Percentiles rank a stretch among this genome's conserved stretches.
Evolutionary conservation across 257 asterid genomes (phyloP).

Genomic region (Solanum pinnatisectum): DNA sequence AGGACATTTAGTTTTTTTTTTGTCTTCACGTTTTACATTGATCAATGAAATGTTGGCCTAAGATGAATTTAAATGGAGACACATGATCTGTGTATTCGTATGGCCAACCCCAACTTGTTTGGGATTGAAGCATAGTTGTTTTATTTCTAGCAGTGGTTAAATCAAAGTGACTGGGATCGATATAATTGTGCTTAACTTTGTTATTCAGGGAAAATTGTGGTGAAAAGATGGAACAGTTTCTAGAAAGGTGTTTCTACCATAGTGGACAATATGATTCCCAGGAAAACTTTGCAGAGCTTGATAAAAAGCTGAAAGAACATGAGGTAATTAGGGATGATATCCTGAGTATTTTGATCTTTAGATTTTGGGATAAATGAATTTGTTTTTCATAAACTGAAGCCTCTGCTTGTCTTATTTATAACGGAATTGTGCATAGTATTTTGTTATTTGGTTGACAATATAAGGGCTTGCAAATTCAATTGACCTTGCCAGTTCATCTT

Average conservation of each 20-base stretch:
- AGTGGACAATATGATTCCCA: slow-evolving; percentile 81
- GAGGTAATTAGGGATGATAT: slow-evolving; percentile 42
- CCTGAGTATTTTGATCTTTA: neutral
- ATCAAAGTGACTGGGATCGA: neutral
- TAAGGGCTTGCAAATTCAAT: neutral
- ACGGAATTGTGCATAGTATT: neutral
- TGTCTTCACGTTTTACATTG: neutral
- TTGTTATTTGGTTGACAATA: neutral
- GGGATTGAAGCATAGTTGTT: neutral
- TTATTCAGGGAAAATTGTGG: slow-evolving; percentile 74
- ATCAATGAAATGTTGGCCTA: neutral
- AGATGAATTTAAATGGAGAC: neutral
- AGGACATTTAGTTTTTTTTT: neutral
- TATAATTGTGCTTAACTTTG: neutral
- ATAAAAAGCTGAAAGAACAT: slow-evolving; percentile 66
- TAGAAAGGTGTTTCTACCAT: slow-evolving; percentile 80
- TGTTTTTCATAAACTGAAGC: neutral
- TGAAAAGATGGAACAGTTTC: slow-evolving; percentile 90
- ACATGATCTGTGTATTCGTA: neutral
- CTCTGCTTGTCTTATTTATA: neutral
- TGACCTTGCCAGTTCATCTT: neutral
- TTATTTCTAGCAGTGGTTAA: neutral
- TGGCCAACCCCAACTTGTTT: neutral
- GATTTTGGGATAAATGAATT: neutral
- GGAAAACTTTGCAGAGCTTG: slow-evolving; percentile 60